Evolutionary conservation across 345 rosid genomes (phyloP).

Genomic region (Cardamine resedifolia): DNA sequence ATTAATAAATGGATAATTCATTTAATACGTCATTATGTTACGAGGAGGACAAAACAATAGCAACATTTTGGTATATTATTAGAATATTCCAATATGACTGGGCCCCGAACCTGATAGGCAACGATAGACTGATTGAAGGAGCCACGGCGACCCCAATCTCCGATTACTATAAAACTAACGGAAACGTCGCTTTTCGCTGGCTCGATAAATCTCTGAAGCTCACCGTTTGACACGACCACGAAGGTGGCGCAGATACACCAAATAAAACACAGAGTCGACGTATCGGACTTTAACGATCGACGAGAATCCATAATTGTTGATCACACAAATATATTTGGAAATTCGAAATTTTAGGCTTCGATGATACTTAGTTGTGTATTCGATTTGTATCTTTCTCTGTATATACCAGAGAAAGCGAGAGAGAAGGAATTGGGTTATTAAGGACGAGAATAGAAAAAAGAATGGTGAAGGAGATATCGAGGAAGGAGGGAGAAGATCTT

Average conservation of each 20-base stretch:
- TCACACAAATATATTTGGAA: neutral
- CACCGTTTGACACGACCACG: slow-evolving; percentile 32
- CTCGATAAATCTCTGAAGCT: slow-evolving; percentile 57
- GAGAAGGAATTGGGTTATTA: neutral
- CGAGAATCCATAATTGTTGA: slow-evolving; percentile 18
- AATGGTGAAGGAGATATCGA: slow-evolving; percentile 14
- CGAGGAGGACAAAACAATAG: neutral
- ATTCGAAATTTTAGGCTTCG: neutral
- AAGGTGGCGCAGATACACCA: slow-evolving; percentile 9
- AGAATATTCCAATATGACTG: slow-evolving; percentile 25
- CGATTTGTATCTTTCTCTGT: slow-evolving; percentile 3
- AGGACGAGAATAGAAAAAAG: neutral
- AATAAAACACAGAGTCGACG: slow-evolving; percentile 20
- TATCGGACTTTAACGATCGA: slow-evolving; percentile 4
- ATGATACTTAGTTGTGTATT: neutral
- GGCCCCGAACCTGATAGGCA: slow-evolving; percentile 55
- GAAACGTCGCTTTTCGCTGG: slow-evolving; percentile 53
- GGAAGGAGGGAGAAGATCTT: slow-evolving; percentile 34
- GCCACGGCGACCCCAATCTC: slow-evolving; percentile 93
- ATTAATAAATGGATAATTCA: neutral
- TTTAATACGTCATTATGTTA: neutral
- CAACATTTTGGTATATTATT: neutral
- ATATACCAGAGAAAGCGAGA: slow-evolving; percentile 2
- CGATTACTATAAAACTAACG: slow-evolving; percentile 60
- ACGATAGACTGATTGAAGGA: slow-evolving; percentile 64